Percentiles rank a stretch among this genome's conserved stretches.
Evolutionary conservation across 208 protist genomes (phyloP).

Genomic region (Trypanosoma vivax): DNA sequence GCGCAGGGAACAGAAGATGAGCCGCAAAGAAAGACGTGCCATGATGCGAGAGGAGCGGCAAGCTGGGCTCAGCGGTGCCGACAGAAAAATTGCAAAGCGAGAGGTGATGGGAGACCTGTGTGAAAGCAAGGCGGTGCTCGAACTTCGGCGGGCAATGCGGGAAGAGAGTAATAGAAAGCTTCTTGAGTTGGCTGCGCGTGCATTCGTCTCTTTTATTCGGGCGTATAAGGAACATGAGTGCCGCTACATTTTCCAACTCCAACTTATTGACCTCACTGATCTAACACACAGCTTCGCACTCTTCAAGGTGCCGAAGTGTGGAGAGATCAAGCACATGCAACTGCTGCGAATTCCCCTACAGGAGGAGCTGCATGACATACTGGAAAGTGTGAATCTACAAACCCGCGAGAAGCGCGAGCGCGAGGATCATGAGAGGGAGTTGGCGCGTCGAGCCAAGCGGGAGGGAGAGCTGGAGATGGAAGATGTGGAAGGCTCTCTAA

Average conservation of each 20-base stretch:
- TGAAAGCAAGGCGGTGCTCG: slow-evolving; percentile 55
- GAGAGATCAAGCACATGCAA: slow-evolving; percentile 84
- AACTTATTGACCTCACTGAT: slow-evolving; percentile 91
- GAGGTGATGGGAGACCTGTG: slow-evolving; percentile 78
- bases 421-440: slow-evolving; percentile 31
- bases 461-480: slow-evolving; percentile 9
- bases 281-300: slow-evolving; percentile 91
- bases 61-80: slow-evolving; percentile 21
- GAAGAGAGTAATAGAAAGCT: slow-evolving; percentile 49
- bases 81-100: slow-evolving; percentile 13
- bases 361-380: slow-evolving; percentile 66
- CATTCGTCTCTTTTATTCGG: slow-evolving; percentile 90
- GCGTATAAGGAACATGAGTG: slow-evolving; percentile 93
- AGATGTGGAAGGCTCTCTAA: slow-evolving; percentile 19
- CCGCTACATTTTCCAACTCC: slow-evolving; percentile 90
- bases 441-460: background rate
- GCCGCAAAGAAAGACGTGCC: slow-evolving; percentile 57
- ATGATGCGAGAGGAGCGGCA: slow-evolving; percentile 56
- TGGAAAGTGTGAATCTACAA: slow-evolving; percentile 29
- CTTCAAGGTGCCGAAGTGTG: slow-evolving; percentile 86
- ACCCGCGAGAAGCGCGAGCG: slow-evolving; percentile 59
- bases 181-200: slow-evolving; percentile 66
- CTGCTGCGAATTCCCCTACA: slow-evolving; percentile 75
- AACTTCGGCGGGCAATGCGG: slow-evolving; percentile 46
- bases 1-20: slow-evolving; percentile 65